Percentiles rank a stretch among this genome's conserved stretches.
Conservation (phyloP, 1,284 basidiomycete species). For the Peniophora sp. region DNA sequence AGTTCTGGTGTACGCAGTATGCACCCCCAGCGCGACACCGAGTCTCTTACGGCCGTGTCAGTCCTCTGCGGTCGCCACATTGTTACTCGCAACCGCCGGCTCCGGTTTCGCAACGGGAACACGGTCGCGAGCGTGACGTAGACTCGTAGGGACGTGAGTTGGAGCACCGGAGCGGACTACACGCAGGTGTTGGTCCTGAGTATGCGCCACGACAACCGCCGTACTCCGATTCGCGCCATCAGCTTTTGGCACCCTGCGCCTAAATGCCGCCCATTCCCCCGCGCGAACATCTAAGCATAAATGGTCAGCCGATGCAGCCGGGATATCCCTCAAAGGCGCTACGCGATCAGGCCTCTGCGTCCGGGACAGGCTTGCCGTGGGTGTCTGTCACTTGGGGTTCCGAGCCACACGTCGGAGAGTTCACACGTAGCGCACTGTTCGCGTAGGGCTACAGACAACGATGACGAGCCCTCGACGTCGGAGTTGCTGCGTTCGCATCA, state of each 20-base stretch:
- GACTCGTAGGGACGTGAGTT: slow-evolving; percentile 28
- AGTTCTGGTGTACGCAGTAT: slow-evolving; percentile 22
- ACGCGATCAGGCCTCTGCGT: not conserved
- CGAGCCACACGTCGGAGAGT: slow-evolving; percentile 28
- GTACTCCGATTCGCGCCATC: slow-evolving; percentile 20
- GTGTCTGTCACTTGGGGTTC: slow-evolving; percentile 10
- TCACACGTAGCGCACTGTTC: slow-evolving; percentile 25
- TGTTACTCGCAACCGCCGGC: slow-evolving; percentile 41
- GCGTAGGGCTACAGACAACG: slow-evolving; percentile 15
- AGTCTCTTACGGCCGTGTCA: slow-evolving; percentile 18
- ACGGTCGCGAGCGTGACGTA: slow-evolving; percentile 24
- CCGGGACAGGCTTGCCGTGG: slow-evolving; percentile 4
- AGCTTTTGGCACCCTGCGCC: slow-evolving; percentile 9
- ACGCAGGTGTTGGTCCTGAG: slow-evolving; percentile 38
- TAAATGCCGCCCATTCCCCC: slow-evolving; percentile 17
- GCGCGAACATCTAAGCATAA: slow-evolving; percentile 12
- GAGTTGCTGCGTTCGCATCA: slow-evolving; percentile 2
- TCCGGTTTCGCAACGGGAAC: slow-evolving; percentile 25
- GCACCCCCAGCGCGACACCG: slow-evolving; percentile 41
- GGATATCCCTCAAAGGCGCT: not conserved
- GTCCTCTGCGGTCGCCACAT: slow-evolving; percentile 48
- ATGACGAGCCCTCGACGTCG: slow-evolving; percentile 16
- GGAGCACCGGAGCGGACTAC: slow-evolving; percentile 29
- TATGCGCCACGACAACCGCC: slow-evolving; percentile 28
- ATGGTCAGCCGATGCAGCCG: slow-evolving; percentile 1